Evolutionary conservation across 192 early-diverging fungal species (phyloP), one percentile per base, ranked within the genome.

Genomic region (Podila epicladia): DNA sequence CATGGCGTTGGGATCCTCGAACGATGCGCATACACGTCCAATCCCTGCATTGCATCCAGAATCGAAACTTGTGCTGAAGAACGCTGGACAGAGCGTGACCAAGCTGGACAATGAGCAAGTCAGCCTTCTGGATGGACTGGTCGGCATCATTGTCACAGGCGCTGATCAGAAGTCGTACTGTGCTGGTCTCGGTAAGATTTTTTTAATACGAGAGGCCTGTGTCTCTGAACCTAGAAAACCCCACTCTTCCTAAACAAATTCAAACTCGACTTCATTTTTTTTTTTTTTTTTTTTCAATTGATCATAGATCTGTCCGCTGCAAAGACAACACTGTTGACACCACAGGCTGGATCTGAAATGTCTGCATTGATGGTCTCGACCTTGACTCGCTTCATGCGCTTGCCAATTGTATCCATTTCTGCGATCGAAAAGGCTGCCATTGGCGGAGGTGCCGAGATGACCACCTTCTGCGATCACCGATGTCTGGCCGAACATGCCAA

Each of bases 391-490:
- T 83, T 93, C 57, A 57, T 83, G 49, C 73, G 78, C 2, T 74
- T 93, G 20, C 89, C 90, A 12, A 58, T 92, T 26, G 64, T 93
- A 4, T 83, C 92, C 17, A 75, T 91, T 13, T 91, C 90, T 5
- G 86, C 89, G 1, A 83, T 92, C 20, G 84, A 89, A 32, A 88
- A 89, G 48, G 79, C 84, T n/a, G 90, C 91, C 32, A 78, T 93
- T 22, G 92, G 91, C 11, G 92, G 91, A 15, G 92, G 92, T 2
- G 88, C 90, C 5, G 92, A 93, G 63, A 72, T 92, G 51, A 82
- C 87, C 2, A 86, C 88, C 7, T 87, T 85, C 17, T 88, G 87
- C 75, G 92, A 93, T 55, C 82, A 87, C 64, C 71, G 90, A 12
- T 88, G 90, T 55, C 63, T 89, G 20, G 49, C 74, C 19, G 67